Evolutionary conservation across 1,284 basidiomycete genomes (phyloP).

Genomic region (Bjerkandera adusta): DNA sequence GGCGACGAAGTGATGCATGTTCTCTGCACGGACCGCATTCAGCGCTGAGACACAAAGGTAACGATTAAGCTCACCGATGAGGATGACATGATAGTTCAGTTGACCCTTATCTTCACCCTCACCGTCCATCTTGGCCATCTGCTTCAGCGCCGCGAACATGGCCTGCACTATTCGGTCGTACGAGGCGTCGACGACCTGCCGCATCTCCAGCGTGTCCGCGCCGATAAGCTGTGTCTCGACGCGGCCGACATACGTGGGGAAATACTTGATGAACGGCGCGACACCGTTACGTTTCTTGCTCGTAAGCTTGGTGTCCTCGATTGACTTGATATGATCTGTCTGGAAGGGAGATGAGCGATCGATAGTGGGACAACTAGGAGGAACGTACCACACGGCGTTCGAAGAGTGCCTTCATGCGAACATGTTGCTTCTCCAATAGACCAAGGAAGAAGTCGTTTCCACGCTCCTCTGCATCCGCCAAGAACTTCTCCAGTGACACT

Average conservation of each 20-base stretch:
- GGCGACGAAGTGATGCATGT: constrained; percentile 91
- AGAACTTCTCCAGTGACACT: constrained; percentile 76
- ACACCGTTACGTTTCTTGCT: constrained; percentile 93
- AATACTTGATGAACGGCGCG: constrained; percentile 90
- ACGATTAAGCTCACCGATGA: constrained; percentile 71
- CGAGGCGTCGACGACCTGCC: constrained; percentile 74
- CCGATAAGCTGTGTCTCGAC: constrained; percentile 87
- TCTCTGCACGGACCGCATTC: constrained; percentile 57
- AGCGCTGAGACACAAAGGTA: neutral
- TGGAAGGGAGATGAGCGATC: constrained; percentile 28
- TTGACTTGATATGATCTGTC: constrained; percentile 86
- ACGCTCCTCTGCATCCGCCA: constrained; percentile 76
- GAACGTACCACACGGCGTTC: constrained; percentile 79
- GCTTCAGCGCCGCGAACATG: constrained; percentile 92
- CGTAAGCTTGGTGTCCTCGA: constrained; percentile 88
- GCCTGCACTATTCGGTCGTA: constrained; percentile 87
- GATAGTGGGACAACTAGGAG: neutral
- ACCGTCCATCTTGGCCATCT: constrained; percentile 91
- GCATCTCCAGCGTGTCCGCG: constrained; percentile 75
- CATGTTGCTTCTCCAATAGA: constrained; percentile 80
- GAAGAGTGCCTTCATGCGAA: constrained; percentile 68
- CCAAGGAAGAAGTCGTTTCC: constrained; percentile 75
- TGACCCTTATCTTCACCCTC: constrained; percentile 95
- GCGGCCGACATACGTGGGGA: constrained; percentile 85
- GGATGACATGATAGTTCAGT: constrained; percentile 93